Evolutionary conservation across 352 stramenopile species (phyloP), one percentile per base, ranked within the genome.

Genomic region (Aphanomyces invadans): DNA sequence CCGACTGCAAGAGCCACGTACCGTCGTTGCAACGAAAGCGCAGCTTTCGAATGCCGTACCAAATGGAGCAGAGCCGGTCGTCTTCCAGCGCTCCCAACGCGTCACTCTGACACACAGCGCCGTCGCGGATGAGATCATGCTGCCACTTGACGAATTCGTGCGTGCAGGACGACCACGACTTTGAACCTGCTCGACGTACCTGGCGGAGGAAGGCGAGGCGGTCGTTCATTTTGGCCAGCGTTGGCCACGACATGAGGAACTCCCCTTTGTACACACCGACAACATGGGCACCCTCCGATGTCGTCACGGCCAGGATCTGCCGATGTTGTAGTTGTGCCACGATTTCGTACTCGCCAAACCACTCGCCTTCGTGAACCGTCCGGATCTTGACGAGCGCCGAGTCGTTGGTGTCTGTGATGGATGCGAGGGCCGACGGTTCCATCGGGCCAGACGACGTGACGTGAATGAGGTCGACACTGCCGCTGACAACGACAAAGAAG

Each of bases 331-430:
- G 32, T 4, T 32, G 19, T 2, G 60, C 46, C 10, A 67, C 15
- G n/a, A 67, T 36, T 48, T 67, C 60, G 26, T 59, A 67, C 32
- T 67, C 60, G 19, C 60, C 60, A 57, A 67, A 67, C n/a, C 21
- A 36, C 4, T 67, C 60, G 19, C 44, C 44, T 31, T 56, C 42
- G 2, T 15, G 26, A 19, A 67, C 17, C 11, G 42, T 59, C 29
- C 60, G 45, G 38, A 67, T 51, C 21, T 57, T 59, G 19, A n/a
- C n/a, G n/a, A 57, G 17, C 17, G 21, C 19, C 12, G 12, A 26
- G 25, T 28, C 49, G 29, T 11, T 21, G 29, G 21, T 26, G 49
- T 21, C 25, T 11, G 21, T 15, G n/a, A 36, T 23, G 11, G 48
- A 51, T 1, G 23, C 26, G 21, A 25, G 5, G 39, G 28, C 11